Percentiles rank a stretch among this genome's conserved stretches.
phyloP scores from a whole-genome alignment of 2,329 filamentous ascomycete species.

The Aspergillus alliaceus region DNA sequence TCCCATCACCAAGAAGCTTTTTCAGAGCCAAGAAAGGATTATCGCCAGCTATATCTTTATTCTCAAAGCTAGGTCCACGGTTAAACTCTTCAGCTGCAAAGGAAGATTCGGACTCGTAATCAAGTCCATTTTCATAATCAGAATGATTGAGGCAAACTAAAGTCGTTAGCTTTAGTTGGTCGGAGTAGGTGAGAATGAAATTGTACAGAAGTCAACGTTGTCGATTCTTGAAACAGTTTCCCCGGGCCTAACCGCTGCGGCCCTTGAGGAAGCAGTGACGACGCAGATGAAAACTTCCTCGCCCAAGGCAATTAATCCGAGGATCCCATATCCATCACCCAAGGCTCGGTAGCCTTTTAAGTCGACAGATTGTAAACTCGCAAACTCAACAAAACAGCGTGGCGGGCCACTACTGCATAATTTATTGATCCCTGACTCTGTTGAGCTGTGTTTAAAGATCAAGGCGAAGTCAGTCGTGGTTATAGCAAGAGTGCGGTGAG shows the following conservation, averaged over 20 bases:
- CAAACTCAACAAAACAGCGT: constrained; percentile 88
- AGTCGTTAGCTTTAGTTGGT: constrained; percentile 7
- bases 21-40: constrained; percentile 89
- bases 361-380: constrained; percentile 62
- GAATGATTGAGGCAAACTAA: constrained; percentile 83
- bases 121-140: constrained; percentile 76
- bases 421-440: constrained; percentile 55
- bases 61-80: constrained; percentile 53
- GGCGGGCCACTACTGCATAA: constrained; percentile 40
- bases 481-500: constrained; percentile 83
- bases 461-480: constrained; percentile 76
- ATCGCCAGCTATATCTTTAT: constrained; percentile 70
- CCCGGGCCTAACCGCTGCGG: constrained; percentile 79
- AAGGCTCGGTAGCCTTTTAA: constrained; percentile 75
- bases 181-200: constrained; percentile 5
- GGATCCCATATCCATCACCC: constrained; percentile 77
- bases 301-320: constrained; percentile 81
- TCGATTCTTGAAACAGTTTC: constrained; percentile 88
- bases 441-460: constrained; percentile 76
- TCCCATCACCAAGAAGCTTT: constrained; percentile 88
- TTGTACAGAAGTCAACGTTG: constrained; percentile 74
- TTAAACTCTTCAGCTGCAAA: constrained; percentile 56
- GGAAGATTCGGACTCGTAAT: constrained; percentile 55
- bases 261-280: constrained; percentile 74
- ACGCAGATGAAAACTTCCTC: constrained; percentile 89